phyloP scores from a whole-genome alignment of 257 asterid genomes.

The Jacaranda mimosifolia region DNA sequence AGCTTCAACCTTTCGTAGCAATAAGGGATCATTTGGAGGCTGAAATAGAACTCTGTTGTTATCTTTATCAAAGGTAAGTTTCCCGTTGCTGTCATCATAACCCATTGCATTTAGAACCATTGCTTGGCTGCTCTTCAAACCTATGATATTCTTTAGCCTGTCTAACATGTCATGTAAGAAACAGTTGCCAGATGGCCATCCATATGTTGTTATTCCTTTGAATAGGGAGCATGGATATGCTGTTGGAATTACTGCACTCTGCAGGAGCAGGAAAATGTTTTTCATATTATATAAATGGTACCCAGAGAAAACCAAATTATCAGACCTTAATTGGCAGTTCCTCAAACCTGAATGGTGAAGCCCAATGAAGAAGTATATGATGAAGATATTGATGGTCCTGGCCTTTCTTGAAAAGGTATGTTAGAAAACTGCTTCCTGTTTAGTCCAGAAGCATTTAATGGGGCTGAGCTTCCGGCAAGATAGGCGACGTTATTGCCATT shows the following conservation, averaged over 20 bases:
- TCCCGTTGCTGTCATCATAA: slow-evolving; percentile 53
- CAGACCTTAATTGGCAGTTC: not conserved
- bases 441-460: slow-evolving; percentile 55
- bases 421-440: slow-evolving; percentile 42
- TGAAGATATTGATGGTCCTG: slow-evolving; percentile 70
- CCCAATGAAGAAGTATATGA: slow-evolving; percentile 64
- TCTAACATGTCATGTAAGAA: slow-evolving; percentile 39
- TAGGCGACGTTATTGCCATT: slow-evolving; percentile 65
- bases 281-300: not conserved
- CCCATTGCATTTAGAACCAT: slow-evolving; percentile 62
- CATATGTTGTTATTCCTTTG: slow-evolving; percentile 53
- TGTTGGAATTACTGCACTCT: slow-evolving; percentile 63
- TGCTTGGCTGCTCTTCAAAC: slow-evolving; percentile 35
- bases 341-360: slow-evolving; percentile 61
- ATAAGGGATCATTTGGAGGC: slow-evolving; percentile 57
- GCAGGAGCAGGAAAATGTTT: not conserved
- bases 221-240: slow-evolving; percentile 55
- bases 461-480: slow-evolving; percentile 55
- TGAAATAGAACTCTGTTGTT: slow-evolving; percentile 39
- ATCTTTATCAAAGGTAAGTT: slow-evolving; percentile 43
- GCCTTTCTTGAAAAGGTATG: slow-evolving; percentile 55
- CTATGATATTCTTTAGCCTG: slow-evolving; percentile 37
- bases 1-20: slow-evolving; percentile 52
- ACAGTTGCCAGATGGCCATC: slow-evolving; percentile 39
- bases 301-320: no score